Base-by-base conservation (phyloP, 2,329 filamentous ascomycete species). In the Malbranchea zuffiana region DNA sequence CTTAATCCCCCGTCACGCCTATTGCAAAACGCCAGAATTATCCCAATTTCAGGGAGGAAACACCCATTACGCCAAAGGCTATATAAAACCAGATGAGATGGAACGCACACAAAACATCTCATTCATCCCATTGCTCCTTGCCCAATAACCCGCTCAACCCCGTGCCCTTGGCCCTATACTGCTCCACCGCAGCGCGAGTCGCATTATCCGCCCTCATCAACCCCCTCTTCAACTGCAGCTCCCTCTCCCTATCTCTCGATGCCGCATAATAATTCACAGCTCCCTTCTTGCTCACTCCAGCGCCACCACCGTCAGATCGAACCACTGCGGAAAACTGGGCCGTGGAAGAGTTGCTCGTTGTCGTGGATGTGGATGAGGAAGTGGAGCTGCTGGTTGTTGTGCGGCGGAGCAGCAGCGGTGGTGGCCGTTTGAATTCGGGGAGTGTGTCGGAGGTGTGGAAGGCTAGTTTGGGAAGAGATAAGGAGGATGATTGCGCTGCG, bases 231-330 rank as follows among this genome's bases (percentile, higher is more conserved):
- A 73, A 63, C 45, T 66, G 65, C 49, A 63, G 67, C 48, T 75
- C 71, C 12, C 73, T 63, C 57, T 77, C 73, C 48, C 66, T 67
- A 52, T 75, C 73, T 38, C 74, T 57, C 2, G 71, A 70, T 43
- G 72, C 61, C 15, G 61, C 56, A 38, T 63, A 72, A 13, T 71
- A 75, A 45, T 75, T 74, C 6, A 77, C 71, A 30, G 70, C 70
- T 18, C 68, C 72, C 59, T 69, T 74, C 50, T 72, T 74, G n/a
- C 65, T 67, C 3, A 69, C 68, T 10, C 70, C 67, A 35, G 60
- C 44, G 1, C 61, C 56, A 20, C 26, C 30, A n/a, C 26, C 31
- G 5, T 21, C 35, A 5, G 39, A 40, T 31, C 33, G 40, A 4
- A 38, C 32, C 4, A 56, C 47, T 30, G 56, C 49, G 20, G 47